Evolutionary conservation across 2,329 filamentous ascomycete genomes (phyloP).

Genomic region (Pleurostoma richardsiae): DNA sequence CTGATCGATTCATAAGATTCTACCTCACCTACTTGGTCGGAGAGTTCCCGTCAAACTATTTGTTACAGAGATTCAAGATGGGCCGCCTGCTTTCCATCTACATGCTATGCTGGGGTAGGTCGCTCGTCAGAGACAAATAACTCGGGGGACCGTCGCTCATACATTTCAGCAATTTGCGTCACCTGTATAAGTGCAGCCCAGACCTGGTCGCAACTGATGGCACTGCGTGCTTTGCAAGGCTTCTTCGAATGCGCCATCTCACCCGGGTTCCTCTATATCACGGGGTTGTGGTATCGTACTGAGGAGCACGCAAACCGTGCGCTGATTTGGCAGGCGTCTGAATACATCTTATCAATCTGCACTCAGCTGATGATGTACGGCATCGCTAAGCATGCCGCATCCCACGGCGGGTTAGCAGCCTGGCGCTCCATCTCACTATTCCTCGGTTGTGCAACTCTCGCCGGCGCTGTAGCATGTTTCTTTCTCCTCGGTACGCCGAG

Average conservation of each 20-base stretch:
- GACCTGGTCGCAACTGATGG: constrained; percentile 21
- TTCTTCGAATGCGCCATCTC: constrained; percentile 21
- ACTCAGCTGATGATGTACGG: constrained; percentile 21
- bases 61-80: constrained; percentile 26
- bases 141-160: no score
- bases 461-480: constrained; percentile 13
- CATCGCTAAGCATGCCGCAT: constrained; percentile 13
- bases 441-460: constrained; percentile 19
- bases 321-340: constrained; percentile 24
- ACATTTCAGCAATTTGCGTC: constrained; percentile 13
- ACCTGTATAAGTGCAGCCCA: constrained; percentile 20
- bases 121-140: background rate
- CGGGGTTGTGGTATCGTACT: constrained; percentile 24
- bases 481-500: constrained; percentile 23
- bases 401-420: constrained; percentile 10
- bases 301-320: constrained; percentile 21
- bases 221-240: constrained; percentile 21
- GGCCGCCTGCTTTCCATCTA: constrained; percentile 26
- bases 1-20: constrained; percentile 14
- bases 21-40: constrained; percentile 21
- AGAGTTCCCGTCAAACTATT: constrained; percentile 20
- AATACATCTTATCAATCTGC: constrained; percentile 24
- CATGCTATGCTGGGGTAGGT: constrained; percentile 23
- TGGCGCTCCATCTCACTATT: constrained; percentile 17
- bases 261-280: constrained; percentile 23